These are phyloP conservation scores for Rutstroemia sp. DNA, from an alignment of 2,329 filamentous ascomycete genomes.

Conservation along the genomic window DNA sequence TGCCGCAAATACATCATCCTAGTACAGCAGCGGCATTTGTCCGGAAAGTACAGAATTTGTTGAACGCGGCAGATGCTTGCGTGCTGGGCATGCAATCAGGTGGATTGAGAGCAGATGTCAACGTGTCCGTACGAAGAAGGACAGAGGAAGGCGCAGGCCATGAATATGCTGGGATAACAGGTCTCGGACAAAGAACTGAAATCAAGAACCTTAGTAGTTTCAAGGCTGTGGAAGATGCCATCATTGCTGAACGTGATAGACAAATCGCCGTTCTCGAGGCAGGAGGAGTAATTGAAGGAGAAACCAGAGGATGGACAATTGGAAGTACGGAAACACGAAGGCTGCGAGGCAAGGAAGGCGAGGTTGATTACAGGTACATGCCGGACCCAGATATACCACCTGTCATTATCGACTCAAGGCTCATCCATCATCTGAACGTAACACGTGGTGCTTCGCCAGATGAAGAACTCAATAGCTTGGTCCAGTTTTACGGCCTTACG, in stretches of 20 bases:
- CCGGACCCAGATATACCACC: slow-evolving; percentile 87
- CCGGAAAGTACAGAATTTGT: slow-evolving; percentile 74
- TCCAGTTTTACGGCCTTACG: slow-evolving; percentile 58
- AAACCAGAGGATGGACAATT: slow-evolving; percentile 89
- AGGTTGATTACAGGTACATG: slow-evolving; percentile 98
- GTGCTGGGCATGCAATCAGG: slow-evolving; percentile 90
- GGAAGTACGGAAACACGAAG: slow-evolving; percentile 74
- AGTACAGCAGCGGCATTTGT: slow-evolving; percentile 83
- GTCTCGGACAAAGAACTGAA: slow-evolving; percentile 81
- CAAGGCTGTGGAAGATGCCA: slow-evolving; percentile 90
- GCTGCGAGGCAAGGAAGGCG: slow-evolving; percentile 87
- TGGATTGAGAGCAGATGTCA: slow-evolving; percentile 86
- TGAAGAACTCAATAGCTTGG: slow-evolving; percentile 54
- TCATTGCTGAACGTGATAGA: slow-evolving; percentile 81
- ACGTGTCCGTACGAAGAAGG: slow-evolving; percentile 73
- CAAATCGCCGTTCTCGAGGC: slow-evolving; percentile 75
- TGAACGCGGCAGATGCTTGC: slow-evolving; percentile 76
- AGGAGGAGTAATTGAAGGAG: slow-evolving; percentile 69
- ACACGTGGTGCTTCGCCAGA: slow-evolving; percentile 70
- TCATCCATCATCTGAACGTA: slow-evolving; percentile 55
- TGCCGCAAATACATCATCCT: slow-evolving; percentile 80
- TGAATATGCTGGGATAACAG: slow-evolving; percentile 49
- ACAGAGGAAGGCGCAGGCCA: slow-evolving; percentile 25
- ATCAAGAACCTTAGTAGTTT: slow-evolving; percentile 97
- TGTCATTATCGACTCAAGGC: slow-evolving; percentile 62